Conservation (phyloP, 805 yeast genomes). For the Suhomyces canberraensis region DNA sequence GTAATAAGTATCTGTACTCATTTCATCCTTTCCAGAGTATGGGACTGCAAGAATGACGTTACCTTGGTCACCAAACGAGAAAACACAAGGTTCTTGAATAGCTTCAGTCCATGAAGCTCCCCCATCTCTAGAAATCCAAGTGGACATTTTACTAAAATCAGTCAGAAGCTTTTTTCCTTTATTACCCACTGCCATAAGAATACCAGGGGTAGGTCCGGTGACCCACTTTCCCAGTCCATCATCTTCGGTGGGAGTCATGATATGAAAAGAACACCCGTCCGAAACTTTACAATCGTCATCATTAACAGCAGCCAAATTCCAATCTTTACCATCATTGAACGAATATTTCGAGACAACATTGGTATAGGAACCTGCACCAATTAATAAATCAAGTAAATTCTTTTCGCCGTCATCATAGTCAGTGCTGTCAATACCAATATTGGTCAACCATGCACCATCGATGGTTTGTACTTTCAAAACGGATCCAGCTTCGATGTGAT, state of each 20-base stretch:
- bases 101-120: slow-evolving; percentile 69
- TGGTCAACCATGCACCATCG: slow-evolving; percentile 63
- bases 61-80: slow-evolving; percentile 75
- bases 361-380: slow-evolving; percentile 15
- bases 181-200: slow-evolving; percentile 29
- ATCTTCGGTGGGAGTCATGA: slow-evolving; percentile 28
- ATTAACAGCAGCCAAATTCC: slow-evolving; percentile 46
- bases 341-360: slow-evolving; percentile 38
- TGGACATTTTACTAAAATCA: slow-evolving; percentile 21
- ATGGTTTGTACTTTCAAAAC: slow-evolving; percentile 46
- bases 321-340: slow-evolving; percentile 51
- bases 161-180: slow-evolving; percentile 24
- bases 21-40: slow-evolving; percentile 20
- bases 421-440: slow-evolving; percentile 22
- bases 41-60: slow-evolving; percentile 67
- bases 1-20: slow-evolving; percentile 28
- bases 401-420: slow-evolving; percentile 14
- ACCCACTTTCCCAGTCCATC: slow-evolving; percentile 42
- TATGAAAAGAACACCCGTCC: slow-evolving; percentile 49
- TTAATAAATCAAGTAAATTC: slow-evolving; percentile 24
- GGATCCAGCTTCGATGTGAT: slow-evolving; percentile 40
- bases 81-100: slow-evolving; percentile 49
- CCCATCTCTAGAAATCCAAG: slow-evolving; percentile 72
- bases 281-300: slow-evolving; percentile 42
- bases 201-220: slow-evolving; percentile 56